Evolutionary conservation across 1,284 basidiomycete species (phyloP).

Genomic region (Sporisorium exsertum): DNA sequence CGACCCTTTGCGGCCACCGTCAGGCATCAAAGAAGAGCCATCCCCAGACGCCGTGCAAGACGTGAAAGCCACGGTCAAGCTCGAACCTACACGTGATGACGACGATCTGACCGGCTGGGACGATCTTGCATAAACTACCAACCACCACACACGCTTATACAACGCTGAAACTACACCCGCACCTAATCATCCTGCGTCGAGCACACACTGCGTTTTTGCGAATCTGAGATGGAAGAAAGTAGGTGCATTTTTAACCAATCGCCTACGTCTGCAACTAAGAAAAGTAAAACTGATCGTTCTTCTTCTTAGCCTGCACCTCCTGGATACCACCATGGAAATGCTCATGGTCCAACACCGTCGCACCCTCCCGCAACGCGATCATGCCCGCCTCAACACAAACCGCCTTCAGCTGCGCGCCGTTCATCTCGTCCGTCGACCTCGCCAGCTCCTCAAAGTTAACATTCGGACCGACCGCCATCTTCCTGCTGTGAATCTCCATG

Average conservation of each 20-base stretch:
- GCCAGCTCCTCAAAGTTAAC: conserved; percentile 84
- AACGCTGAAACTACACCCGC: too few species aligned
- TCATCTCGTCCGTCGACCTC: conserved; percentile 81
- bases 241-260: not conserved
- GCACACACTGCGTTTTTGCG: not conserved
- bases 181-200: not conserved
- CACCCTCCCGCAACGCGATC: conserved; percentile 94
- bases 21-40: conserved; percentile 18
- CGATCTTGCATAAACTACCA: conserved; percentile 22
- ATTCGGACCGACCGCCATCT: conserved; percentile 84
- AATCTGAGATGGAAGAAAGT: not conserved
- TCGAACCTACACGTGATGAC: conserved; percentile 6
- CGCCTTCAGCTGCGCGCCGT: conserved; percentile 74
- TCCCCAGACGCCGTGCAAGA: conserved; percentile 4
- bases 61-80: conserved; percentile 16
- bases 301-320: conserved; percentile 69
- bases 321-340: conserved; percentile 69
- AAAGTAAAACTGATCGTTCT: conserved; percentile 68
- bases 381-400: conserved; percentile 94
- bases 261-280: conserved; percentile 13
- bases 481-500: conserved; percentile 85
- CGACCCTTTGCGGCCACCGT: not conserved
- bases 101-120: conserved; percentile 47
- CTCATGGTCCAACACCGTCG: conserved; percentile 73
- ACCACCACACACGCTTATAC: not conserved